phyloP scores from a whole-genome alignment of 805 yeast species.

The Kuraishia borneana region DNA sequence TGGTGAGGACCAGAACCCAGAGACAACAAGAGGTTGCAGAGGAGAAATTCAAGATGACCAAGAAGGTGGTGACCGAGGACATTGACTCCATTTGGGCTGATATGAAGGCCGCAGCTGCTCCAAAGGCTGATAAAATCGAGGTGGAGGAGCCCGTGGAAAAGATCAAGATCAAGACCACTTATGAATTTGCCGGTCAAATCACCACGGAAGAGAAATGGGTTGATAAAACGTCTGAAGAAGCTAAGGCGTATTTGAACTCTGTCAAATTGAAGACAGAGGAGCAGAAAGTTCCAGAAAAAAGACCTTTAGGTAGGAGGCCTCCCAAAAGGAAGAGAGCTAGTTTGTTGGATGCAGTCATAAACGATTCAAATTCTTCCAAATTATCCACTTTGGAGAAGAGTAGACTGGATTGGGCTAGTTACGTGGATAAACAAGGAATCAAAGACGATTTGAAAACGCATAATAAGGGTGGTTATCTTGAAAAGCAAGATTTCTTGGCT shows the following conservation, averaged over 20 bases:
- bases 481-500: constrained; percentile 79
- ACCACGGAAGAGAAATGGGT: constrained; percentile 73
- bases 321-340: constrained; percentile 64
- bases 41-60: constrained; percentile 9
- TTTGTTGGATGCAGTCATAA: constrained; percentile 63
- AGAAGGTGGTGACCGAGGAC: constrained; percentile 22
- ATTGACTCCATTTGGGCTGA: constrained; percentile 45
- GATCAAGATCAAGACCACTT: constrained; percentile 64
- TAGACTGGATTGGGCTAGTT: constrained; percentile 88
- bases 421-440: constrained; percentile 79
- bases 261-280: constrained; percentile 22
- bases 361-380: constrained; percentile 60
- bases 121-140: not conserved
- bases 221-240: constrained; percentile 72
- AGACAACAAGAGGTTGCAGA: constrained; percentile 28
- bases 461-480: constrained; percentile 86
- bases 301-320: constrained; percentile 7
- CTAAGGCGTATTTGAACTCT: constrained; percentile 63
- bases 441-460: constrained; percentile 70
- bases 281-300: not conserved
- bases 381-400: constrained; percentile 89
- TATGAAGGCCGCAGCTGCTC: constrained; percentile 26
- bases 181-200: constrained; percentile 83
- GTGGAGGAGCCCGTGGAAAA: constrained; percentile 25
- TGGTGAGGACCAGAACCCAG: constrained; percentile 62